These are phyloP conservation scores for Eustoma russellianum DNA, from an alignment of 257 asterid genomes.

Conservation along the genomic window DNA sequence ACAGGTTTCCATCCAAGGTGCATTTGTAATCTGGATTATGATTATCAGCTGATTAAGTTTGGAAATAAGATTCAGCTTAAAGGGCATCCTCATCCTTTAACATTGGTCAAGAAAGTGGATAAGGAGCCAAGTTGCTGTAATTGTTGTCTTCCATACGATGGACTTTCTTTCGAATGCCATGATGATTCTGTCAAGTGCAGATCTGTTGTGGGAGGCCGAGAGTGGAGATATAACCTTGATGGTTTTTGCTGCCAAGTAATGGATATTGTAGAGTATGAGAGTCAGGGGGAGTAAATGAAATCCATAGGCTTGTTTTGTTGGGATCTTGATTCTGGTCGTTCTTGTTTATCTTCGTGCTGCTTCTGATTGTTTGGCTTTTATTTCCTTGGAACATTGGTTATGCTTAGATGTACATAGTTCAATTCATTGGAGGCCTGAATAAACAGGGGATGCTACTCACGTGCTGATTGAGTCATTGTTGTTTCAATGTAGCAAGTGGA, in stretches of 20 bases:
- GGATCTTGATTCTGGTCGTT: too few species aligned
- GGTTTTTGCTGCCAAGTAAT: not conserved
- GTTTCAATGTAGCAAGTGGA: too few species aligned
- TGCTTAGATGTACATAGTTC: too few species aligned
- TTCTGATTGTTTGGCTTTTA: too few species aligned
- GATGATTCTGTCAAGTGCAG: not conserved
- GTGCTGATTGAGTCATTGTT: too few species aligned
- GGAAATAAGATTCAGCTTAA: not conserved
- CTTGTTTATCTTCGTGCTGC: too few species aligned
- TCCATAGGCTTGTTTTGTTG: too few species aligned
- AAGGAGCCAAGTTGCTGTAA: not conserved
- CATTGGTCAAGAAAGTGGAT: not conserved
- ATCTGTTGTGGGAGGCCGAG: not conserved
- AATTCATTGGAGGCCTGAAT: too few species aligned
- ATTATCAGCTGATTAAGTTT: not conserved
- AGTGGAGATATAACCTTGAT: not conserved
- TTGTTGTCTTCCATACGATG: not conserved
- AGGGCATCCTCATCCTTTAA: slow-evolving; percentile 3
- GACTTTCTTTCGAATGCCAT: not conserved
- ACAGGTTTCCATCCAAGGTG: not conserved
- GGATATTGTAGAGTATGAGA: not conserved
- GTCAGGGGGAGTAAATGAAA: too few species aligned
- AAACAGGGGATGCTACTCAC: too few species aligned
- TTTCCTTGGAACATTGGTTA: too few species aligned
- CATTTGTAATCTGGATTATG: not conserved